A percentile compares a stretch with the other conserved stretches of the same genome.
Evolutionary conservation across 345 rosid species (phyloP).

Genomic region (Xanthoceras sorbifolium): DNA sequence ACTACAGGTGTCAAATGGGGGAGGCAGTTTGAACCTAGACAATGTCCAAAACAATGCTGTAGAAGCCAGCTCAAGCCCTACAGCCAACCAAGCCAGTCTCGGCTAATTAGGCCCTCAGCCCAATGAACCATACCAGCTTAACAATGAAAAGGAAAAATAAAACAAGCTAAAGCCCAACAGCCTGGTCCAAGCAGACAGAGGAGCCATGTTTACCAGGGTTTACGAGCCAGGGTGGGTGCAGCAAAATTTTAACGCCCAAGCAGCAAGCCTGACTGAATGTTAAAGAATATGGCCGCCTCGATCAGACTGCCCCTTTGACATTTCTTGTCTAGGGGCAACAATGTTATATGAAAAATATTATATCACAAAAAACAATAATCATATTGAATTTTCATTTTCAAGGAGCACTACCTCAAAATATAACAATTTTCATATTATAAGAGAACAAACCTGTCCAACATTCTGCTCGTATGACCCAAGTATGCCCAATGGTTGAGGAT

Average conservation of each 20-base stretch:
- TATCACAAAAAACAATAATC: background rate
- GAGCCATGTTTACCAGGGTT: background rate
- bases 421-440: constrained; percentile 1
- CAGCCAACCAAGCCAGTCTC: background rate
- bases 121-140: background rate
- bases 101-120: background rate
- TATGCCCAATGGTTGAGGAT: constrained; percentile 71
- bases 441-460: constrained; percentile 50
- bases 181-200: background rate
- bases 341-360: background rate
- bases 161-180: background rate
- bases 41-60: background rate
- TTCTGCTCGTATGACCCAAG: constrained; percentile 73
- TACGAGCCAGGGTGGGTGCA: background rate
- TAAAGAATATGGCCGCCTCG: background rate
- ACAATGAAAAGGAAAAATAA: too few species aligned
- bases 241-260: background rate
- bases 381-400: background rate
- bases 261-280: background rate
- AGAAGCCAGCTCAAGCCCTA: background rate
- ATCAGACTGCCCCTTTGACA: background rate
- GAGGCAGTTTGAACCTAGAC: background rate
- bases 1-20: background rate
- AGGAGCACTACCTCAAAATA: constrained; percentile 5
- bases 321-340: background rate